Percentiles rank a stretch among this genome's conserved stretches.
These are phyloP conservation scores for Ceratorhiza oryzae-sativae DNA, from an alignment of 1,284 basidiomycete species.

Conservation along the genomic window DNA sequence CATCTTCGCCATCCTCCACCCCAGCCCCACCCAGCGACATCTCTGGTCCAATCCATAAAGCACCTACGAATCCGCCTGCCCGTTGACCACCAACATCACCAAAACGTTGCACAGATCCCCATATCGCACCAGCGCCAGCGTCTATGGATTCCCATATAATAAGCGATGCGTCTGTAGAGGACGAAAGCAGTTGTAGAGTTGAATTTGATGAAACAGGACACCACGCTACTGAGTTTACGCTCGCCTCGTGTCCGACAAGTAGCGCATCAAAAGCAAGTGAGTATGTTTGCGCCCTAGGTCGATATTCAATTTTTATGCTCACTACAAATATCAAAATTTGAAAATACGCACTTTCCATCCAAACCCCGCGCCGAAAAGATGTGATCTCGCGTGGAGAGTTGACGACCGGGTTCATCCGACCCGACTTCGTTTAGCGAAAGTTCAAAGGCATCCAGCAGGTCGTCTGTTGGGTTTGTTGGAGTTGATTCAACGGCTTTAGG, in stretches of 20 bases:
- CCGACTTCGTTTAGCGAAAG: constrained; percentile 72
- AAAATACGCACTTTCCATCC: constrained; percentile 56
- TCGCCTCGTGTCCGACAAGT: constrained; percentile 89
- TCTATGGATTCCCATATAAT: constrained; percentile 88
- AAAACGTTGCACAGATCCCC: constrained; percentile 89
- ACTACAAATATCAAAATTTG: background rate
- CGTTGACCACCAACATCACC: constrained; percentile 90
- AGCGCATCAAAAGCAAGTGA: constrained; percentile 89
- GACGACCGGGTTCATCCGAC: constrained; percentile 74
- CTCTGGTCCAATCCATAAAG: constrained; percentile 71
- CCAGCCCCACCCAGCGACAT: constrained; percentile 88
- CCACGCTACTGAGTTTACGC: constrained; percentile 88
- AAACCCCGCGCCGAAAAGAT: constrained; percentile 68
- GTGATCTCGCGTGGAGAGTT: constrained; percentile 85
- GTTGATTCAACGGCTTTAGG: constrained; percentile 38
- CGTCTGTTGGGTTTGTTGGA: constrained; percentile 55
- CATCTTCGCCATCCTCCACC: constrained; percentile 90
- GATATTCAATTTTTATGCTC: background rate
- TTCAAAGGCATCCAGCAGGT: constrained; percentile 87
- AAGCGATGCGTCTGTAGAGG: constrained; percentile 90
- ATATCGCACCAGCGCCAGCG: constrained; percentile 68
- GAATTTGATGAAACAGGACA: constrained; percentile 54
- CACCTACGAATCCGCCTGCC: constrained; percentile 88
- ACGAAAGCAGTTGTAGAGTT: constrained; percentile 69
- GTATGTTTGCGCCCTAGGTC: constrained; percentile 61